Conservation (phyloP, 2,329 filamentous ascomycete genomes). For the Lachnellula arida region DNA sequence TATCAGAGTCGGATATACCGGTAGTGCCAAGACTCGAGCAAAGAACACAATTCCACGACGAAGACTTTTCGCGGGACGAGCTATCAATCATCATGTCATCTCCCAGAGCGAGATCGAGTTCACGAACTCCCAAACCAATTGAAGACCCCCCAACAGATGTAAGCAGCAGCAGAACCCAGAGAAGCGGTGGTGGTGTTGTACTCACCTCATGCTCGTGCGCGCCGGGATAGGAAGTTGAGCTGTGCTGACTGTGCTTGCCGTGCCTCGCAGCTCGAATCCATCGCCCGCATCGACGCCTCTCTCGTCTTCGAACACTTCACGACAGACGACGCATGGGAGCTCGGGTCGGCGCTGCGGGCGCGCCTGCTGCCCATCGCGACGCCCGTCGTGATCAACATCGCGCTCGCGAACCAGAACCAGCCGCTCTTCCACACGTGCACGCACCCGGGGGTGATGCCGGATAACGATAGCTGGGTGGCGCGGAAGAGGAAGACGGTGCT, state of each 20-base stretch:
- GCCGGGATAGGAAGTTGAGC: background rate
- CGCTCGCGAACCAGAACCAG: slow-evolving; percentile 53
- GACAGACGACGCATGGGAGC: slow-evolving; percentile 57
- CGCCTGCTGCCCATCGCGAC: slow-evolving; percentile 53
- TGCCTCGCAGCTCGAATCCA: slow-evolving; percentile 28
- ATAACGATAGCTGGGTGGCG: slow-evolving; percentile 66
- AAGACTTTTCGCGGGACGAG: background rate
- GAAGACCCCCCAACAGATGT: slow-evolving; percentile 10
- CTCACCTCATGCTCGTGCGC: no score
- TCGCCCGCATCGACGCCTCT: slow-evolving; percentile 28
- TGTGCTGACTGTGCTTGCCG: background rate
- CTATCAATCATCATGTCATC: background rate
- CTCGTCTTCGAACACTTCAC: slow-evolving; percentile 47
- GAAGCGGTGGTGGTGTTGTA: background rate
- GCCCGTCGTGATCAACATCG: slow-evolving; percentile 59
- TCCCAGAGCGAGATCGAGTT: slow-evolving; percentile 1
- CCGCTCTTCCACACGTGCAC: slow-evolving; percentile 67
- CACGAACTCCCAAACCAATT: slow-evolving; percentile 1
- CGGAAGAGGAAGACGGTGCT: slow-evolving; percentile 70
- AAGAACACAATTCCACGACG: background rate
- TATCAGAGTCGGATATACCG: background rate
- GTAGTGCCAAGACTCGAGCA: background rate
- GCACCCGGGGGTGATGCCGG: slow-evolving; percentile 61
- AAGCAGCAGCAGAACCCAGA: background rate
- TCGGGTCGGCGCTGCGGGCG: slow-evolving; percentile 60